Evolutionary conservation across 2,329 filamentous ascomycete genomes (phyloP), one percentile per base, ranked within the genome.

Genomic region (Claviceps africana): DNA sequence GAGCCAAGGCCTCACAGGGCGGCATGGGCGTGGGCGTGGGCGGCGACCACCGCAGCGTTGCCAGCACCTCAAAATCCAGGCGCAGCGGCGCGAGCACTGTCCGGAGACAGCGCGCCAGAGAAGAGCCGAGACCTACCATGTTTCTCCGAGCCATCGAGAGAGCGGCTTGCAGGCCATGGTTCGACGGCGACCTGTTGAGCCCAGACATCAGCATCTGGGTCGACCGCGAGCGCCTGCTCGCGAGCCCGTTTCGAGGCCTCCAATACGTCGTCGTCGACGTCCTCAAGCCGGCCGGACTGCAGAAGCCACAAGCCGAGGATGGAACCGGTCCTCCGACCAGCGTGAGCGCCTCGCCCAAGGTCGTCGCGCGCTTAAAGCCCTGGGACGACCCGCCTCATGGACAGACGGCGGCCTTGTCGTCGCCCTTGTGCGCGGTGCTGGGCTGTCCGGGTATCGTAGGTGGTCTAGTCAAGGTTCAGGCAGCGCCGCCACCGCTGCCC

Each of bases 311-410:
- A 44, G 73, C 77, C 47, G 85, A 91, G 57, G 81, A 81, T 52
- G 83, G 86, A 50, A 76, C 78, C 22, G 73, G 76, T 53, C 68
- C 70, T 51, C 74, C 82, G 1, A 71, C 75, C 8, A 62, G 59
- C 31, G 56, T 55, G 17, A 63, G 65, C 4, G 60, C 66, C 3
- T 60, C 65, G 13, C 61, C 66, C 17, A 91, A 83, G 58, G 70
- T 97, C 1, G 78, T 97, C 39, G 91, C 89, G 2, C 80, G 79
- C 56, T 67, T 97, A 3, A 72, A 78, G 40, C 70, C 81, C 1
- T 98, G 93, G 94, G 79, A 90, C 53, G 88, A 95, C 61, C 84
- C 89, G 1, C 89, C 93, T 1, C 88, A 91, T 62, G 83, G 81
- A 51, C 82, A 86, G 56, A 86, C 91, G 55, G 79, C 81, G 48